A percentile compares a stretch with the other conserved stretches of the same genome.
Conservation (phyloP, 495 filamentous ascomycete genomes). For the Penicillium mononematosum region DNA sequence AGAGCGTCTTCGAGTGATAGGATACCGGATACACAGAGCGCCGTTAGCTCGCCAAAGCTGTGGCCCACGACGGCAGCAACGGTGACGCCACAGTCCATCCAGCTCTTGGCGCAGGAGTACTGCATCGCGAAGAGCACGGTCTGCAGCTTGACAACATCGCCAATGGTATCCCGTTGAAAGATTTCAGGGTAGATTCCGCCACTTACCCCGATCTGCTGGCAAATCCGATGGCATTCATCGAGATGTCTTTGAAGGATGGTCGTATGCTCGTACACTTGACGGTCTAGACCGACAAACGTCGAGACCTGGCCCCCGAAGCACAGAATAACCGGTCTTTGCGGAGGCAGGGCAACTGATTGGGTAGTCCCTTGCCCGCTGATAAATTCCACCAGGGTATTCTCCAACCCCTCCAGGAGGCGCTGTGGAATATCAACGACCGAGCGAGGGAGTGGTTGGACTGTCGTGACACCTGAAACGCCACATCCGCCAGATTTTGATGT, state of each 20-base stretch:
- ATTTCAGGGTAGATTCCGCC: constrained; percentile 48
- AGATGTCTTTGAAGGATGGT: constrained; percentile 41
- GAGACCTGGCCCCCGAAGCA: constrained; percentile 38
- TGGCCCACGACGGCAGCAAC: constrained; percentile 48
- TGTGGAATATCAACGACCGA: too few species aligned
- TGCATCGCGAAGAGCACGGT: constrained; percentile 45
- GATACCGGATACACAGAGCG: constrained; percentile 37
- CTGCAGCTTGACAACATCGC: constrained; percentile 46
- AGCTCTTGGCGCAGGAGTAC: constrained; percentile 46
- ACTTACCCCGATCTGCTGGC: constrained; percentile 25
- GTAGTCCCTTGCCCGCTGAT: too few species aligned
- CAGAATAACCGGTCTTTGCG: constrained; percentile 19
- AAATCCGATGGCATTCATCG: not conserved
- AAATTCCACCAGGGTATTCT: too few species aligned
- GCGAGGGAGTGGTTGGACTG: too few species aligned
- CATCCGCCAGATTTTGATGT: too few species aligned
- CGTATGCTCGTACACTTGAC: constrained; percentile 30
- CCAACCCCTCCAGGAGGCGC: too few species aligned
- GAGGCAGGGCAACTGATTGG: too few species aligned
- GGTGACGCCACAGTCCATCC: constrained; percentile 44
- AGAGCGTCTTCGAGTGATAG: constrained; percentile 38
- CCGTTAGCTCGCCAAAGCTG: constrained; percentile 51
- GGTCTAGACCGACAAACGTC: constrained; percentile 30
- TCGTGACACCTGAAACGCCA: too few species aligned
- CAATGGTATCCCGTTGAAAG: constrained; percentile 38